phyloP scores from a whole-genome alignment of 2,329 filamentous ascomycete species.

The Emergomyces orientalis region DNA sequence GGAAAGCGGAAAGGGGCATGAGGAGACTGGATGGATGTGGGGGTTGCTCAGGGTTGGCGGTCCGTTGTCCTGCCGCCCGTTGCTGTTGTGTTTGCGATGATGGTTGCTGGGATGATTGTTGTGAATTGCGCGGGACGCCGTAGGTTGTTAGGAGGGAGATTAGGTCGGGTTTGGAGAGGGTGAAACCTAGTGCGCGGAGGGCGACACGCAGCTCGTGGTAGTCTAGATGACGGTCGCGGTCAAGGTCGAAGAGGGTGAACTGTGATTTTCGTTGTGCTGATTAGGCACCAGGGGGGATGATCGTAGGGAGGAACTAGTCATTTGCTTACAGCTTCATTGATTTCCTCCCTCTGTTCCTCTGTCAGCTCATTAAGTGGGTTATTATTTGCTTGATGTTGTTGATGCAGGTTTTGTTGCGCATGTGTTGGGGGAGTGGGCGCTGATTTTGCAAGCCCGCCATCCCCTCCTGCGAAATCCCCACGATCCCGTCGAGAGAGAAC shows the following conservation, averaged over 20 bases:
- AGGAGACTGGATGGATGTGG: slow-evolving; percentile 58
- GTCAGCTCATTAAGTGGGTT: slow-evolving; percentile 52
- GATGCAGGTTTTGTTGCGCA: slow-evolving; percentile 28
- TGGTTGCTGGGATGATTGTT: slow-evolving; percentile 44
- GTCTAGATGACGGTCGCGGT: slow-evolving; percentile 88
- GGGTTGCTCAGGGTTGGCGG: slow-evolving; percentile 29
- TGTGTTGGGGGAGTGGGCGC: slow-evolving; percentile 29
- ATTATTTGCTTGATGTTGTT: slow-evolving; percentile 31
- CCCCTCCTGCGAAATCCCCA: slow-evolving; percentile 12
- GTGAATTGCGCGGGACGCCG: slow-evolving; percentile 50
- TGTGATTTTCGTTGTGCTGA: slow-evolving; percentile 29
- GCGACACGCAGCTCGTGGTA: slow-evolving; percentile 98
- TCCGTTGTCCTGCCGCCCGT: slow-evolving; percentile 23
- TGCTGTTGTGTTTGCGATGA: slow-evolving; percentile 17
- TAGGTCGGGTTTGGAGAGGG: slow-evolving; percentile 77
- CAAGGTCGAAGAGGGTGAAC: slow-evolving; percentile 94
- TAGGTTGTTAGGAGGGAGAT: slow-evolving; percentile 71
- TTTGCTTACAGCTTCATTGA: slow-evolving; percentile 74
- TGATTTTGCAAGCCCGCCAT: slow-evolving; percentile 21
- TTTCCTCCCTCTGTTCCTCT: slow-evolving; percentile 86
- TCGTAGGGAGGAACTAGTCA: background rate
- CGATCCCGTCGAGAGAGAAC: slow-evolving; percentile 34
- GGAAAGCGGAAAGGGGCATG: slow-evolving; percentile 63
- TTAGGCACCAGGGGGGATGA: background rate
- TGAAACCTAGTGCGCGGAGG: slow-evolving; percentile 89